phyloP scores from a whole-genome alignment of 257 asterid genomes.

The Petrea volubilis region DNA sequence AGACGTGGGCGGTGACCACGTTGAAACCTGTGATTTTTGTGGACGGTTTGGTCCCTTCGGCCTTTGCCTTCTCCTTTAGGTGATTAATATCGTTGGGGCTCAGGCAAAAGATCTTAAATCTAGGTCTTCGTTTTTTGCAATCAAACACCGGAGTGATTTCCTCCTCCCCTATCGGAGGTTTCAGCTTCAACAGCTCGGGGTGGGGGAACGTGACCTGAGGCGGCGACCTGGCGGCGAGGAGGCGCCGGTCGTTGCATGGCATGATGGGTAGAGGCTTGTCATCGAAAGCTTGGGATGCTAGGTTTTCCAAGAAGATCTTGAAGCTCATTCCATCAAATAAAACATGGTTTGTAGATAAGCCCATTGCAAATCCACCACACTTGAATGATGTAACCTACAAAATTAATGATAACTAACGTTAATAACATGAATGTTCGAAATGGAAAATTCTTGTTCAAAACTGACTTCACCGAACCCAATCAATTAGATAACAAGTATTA shows the following conservation, averaged over 20 bases:
- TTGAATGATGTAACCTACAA: slow-evolving; percentile 76
- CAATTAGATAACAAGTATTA: no score
- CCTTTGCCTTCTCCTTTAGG: slow-evolving; percentile 53
- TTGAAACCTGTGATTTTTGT: slow-evolving; percentile 66
- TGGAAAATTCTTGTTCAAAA: no score
- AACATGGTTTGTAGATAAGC: slow-evolving; percentile 63
- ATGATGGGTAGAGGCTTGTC: slow-evolving; percentile 55
- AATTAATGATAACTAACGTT: neutral
- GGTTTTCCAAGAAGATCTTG: slow-evolving; percentile 66
- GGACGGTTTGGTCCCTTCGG: slow-evolving; percentile 7
- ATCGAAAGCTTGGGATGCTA: slow-evolving; percentile 79
- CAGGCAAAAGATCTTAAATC: slow-evolving; percentile 59
- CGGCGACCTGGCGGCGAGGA: slow-evolving; percentile 78
- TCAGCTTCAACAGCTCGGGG: slow-evolving; percentile 67
- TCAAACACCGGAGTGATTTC: slow-evolving; percentile 49
- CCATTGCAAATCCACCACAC: slow-evolving; percentile 86
- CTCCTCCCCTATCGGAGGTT: slow-evolving; percentile 55
- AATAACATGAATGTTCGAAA: neutral
- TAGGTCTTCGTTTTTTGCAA: slow-evolving; percentile 48
- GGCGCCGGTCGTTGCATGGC: slow-evolving; percentile 66
- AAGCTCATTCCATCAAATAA: slow-evolving; percentile 69
- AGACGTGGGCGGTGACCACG: slow-evolving; percentile 66
- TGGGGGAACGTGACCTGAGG: slow-evolving; percentile 86
- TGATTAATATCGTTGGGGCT: slow-evolving; percentile 38
- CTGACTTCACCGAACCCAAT: no score